Base-by-base conservation (phyloP, 2,329 filamentous ascomycete genomes). In the Aspergillus sp. region DNA sequence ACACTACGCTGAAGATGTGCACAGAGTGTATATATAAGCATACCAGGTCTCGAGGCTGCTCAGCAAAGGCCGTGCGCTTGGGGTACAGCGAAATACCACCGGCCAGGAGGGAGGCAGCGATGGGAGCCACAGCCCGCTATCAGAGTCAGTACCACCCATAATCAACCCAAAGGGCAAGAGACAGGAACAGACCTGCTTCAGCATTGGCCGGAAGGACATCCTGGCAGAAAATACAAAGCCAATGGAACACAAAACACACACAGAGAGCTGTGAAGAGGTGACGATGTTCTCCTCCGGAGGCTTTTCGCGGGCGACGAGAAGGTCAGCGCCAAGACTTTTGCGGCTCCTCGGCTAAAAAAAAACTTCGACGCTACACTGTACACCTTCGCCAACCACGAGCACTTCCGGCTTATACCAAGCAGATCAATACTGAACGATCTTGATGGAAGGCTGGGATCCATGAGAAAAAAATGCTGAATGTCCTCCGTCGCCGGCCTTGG, bases 151-250 rank as follows among this genome's bases (percentile, higher is more conserved):
- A 52, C 41, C 34, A 44, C 19, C 19, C 19, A 19, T 19, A 19
- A 19, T 19, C 19, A 19, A 19, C 19, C 19, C 19, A 19, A 19
- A 41, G 49, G 49, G 29, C 41, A 4, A 38, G 43, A 36, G 10
- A 12, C 7, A 19, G 7, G 36, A 3, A 55, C 59, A 47, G 62
- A 71, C 68, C 64, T 64, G 65, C 49, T 65, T 60, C 53, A 69
- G 59, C 55, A 69, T 62, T 61, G 64, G 64, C 61, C 65, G 64
- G 57, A 68, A 66, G 51, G 65, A 63, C 66, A 69, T 69, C 52
- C 55, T 56, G 57, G 48, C 48, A 53, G 19, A 19, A 19, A 19
- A 19, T 19, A 41, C 7, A 26, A 27, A 28, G 39, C 28, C 39
- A 41, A 41, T 41, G 39, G 39, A 12, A 6, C 8, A 41, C 12